These are phyloP conservation scores for Dryas drummondii DNA, from an alignment of 306 rosid genomes.

Conservation along the genomic window DNA sequence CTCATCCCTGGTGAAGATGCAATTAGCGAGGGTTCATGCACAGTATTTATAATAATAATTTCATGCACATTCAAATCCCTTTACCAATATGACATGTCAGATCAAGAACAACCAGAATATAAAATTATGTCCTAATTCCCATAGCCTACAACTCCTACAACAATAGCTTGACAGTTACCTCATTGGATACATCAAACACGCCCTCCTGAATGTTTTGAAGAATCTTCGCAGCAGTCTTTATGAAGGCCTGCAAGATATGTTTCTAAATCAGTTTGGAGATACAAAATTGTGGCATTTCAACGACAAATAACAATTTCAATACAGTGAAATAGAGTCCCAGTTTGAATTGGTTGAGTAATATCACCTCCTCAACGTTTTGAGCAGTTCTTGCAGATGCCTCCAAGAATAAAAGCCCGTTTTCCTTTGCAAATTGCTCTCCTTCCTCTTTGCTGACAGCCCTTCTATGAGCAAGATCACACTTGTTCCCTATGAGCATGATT, in stretches of 20 bases:
- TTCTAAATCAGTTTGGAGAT: not conserved
- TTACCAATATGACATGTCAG: not conserved
- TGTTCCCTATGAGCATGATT: constrained; percentile 90
- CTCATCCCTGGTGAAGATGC: not conserved
- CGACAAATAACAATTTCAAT: not conserved
- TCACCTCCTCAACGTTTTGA: constrained; percentile 95
- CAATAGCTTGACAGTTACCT: constrained; percentile 48
- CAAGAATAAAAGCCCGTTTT: constrained; percentile 89
- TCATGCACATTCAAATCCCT: not conserved
- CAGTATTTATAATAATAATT: not conserved
- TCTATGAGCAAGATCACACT: constrained; percentile 84
- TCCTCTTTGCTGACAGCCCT: constrained; percentile 97
- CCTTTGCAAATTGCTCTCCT: constrained; percentile 95
- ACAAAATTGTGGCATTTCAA: not conserved
- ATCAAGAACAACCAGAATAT: not conserved
- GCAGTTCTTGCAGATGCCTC: constrained; percentile 98
- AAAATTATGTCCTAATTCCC: not conserved
- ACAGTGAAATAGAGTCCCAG: not conserved
- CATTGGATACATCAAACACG: constrained; percentile 86
- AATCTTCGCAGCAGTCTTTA: constrained; percentile 82
- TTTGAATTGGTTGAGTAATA: constrained; percentile 15
- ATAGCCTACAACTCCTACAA: not conserved
- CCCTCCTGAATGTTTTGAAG: constrained; percentile 93
- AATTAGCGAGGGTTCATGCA: not conserved
- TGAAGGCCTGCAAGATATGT: constrained; percentile 66